phyloP scores from a whole-genome alignment of 2,329 filamentous ascomycete genomes.

The Plectosphaerella sp. region DNA sequence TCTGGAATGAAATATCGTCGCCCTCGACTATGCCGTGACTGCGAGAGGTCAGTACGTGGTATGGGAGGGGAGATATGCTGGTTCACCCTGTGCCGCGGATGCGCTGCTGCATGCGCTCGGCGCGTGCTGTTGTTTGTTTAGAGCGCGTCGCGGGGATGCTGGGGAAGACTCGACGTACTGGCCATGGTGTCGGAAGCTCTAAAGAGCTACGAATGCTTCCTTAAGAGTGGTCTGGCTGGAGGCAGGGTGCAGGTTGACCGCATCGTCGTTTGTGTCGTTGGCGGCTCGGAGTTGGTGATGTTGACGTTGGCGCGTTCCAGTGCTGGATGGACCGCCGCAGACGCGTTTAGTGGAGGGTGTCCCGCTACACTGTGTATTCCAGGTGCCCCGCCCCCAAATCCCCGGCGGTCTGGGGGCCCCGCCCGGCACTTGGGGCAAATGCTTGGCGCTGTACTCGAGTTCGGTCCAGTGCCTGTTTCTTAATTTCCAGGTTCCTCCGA shows the following conservation, averaged over 20 bases:
- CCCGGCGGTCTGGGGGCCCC: no score
- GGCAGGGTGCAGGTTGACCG: no score
- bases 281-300: no score
- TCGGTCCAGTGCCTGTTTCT: no score
- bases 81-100: constrained; percentile 61
- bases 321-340: no score
- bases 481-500: no score
- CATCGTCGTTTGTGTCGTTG: no score
- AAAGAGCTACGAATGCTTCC: no score
- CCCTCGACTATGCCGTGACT: constrained; percentile 47
- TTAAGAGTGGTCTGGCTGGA: no score
- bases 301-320: no score
- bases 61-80: not conserved
- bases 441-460: not conserved
- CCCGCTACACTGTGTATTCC: not conserved
- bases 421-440: not conserved
- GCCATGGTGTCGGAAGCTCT: constrained; percentile 21
- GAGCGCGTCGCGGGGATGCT: not conserved
- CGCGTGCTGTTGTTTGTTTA: constrained; percentile 37
- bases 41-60: not conserved
- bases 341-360: not conserved
- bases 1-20: constrained; percentile 55
- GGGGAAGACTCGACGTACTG: constrained; percentile 13
- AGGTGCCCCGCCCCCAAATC: no score
- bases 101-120: constrained; percentile 60